Evolutionary conservation across 768 basidiomycete species (phyloP), one percentile per base, ranked within the genome.

Genomic region (Lyophyllum atratum): DNA sequence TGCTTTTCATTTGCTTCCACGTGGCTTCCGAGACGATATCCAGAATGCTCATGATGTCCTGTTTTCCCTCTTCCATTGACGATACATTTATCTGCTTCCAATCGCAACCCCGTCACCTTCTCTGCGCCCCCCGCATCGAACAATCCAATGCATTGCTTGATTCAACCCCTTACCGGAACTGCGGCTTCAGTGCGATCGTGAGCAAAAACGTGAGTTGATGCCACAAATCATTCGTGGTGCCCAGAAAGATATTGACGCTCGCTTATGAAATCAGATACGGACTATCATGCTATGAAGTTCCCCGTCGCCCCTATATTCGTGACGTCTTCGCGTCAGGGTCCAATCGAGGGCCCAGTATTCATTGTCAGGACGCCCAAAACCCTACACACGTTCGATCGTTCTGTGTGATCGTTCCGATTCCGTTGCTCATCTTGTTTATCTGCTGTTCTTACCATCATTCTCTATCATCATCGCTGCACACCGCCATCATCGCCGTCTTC

Each of bases 171-270:
- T 15, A 46, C 17, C n/a, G 46, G 26, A 28, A 29, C n/a, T 29
- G 26, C 50, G 28, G 28, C 2, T 54, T 63, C 69, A 88, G 87
- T 70, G 76, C 85, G 54, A 82, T 88, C 61, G 82, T 89, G 64
- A 87, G 82, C 78, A 85, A 80, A 65, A 88, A 87, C 59, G 87
- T 89, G 74, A 76, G 87, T 86, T 12, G 12, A 21, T 15, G 26
- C 33, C 33, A 3, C 21, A n/a, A n/a, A n/a, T 39, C n/a, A 22
- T 7, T 28, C 26, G 22, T 21, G 28, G 14, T 19, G 12, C 46
- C 4, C 34, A 49, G 24, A 33, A 45, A 29, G 40, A 40, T 46
- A 42, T 37, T 19, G 15, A 33, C 29, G 17, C 12, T 3, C 17
- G n/a, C 3, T 42, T 24, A 37, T 46, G 21, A 46, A 53, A 34